Evolutionary conservation across 2,329 filamentous ascomycete genomes (phyloP), one percentile per base, ranked within the genome.

Genomic region (Claviceps sp.): DNA sequence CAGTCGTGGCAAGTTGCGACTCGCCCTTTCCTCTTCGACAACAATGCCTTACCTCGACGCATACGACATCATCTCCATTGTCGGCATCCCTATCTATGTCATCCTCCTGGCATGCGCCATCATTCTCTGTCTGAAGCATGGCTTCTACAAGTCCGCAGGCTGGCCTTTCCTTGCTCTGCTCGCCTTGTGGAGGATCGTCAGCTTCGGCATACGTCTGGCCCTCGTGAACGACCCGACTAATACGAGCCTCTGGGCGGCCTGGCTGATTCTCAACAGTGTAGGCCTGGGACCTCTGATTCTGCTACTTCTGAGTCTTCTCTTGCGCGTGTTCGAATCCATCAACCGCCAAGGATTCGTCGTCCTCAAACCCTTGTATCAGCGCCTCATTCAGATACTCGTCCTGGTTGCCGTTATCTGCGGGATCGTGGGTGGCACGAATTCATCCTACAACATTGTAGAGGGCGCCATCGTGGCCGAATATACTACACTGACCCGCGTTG

Each of bases 111-210:
- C 56, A 45, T 60, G 59, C 17, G 60, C 58, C 40, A 51, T 69
- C 51, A 50, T 61, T 40, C 54, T 82, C 52, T 80, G 47, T 73
- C 81, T 22, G 70, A 82, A 43, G 14, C 42, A 43, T 43, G 42
- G 42, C 42, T 24, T 43, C 2, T 24, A 14, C 19, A 43, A 24
- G 3, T 16, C 42, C 13, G 42, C 1, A 14, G 42, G 42, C 13
- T 43, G 42, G 42, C 5, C 6, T 43, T 43, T 43, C 10, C 75
- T 84, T 58, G 68, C 84, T 14, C 72, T 84, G 26, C 70, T 81
- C 14, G 70, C 80, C 2, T 67, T 81, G 14, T 70, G 64, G 52
- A 78, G 83, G 68, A 77, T 85, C 51, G 70, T 82, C 48, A 65
- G 70, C 55, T 73, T 79, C 56, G 67, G 70, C n/a, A 52, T 82